Base-by-base conservation (phyloP, 2,329 filamentous ascomycete species). In the Beauveria australis region DNA sequence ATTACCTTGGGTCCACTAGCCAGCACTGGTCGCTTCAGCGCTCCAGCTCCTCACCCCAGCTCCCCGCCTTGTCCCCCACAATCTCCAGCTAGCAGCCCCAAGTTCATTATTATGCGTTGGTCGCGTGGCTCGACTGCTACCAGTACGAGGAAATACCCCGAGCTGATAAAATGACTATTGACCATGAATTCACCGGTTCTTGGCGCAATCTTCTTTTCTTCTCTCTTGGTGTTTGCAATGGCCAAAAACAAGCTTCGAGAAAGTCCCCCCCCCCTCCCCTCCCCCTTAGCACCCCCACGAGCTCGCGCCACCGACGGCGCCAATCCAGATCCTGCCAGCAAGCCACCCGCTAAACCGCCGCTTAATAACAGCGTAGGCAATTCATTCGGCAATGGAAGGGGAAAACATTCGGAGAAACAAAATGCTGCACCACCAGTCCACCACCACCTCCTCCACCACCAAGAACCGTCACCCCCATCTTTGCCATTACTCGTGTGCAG, bases 1-100 rank as follows among this genome's bases (percentile, higher is more conserved):
- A 37, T 14, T 33, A 37, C 33, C 33, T 16, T 37, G 33, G 33
- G 2, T 10, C 33, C 33, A 14, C 33, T 37, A 10, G 5, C 33
- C 26, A 49, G 26, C 47, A 49, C 47, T 30, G 47, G 24, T 26
- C 47, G 16, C 47, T 26, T n/a, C 33, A 37, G 9, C n/a, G 28
- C 14, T 49, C 28, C 7, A 49, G 24, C 24, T 33, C 19, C 48
- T 33, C 30, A 10, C 49, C n/a, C n/a, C 14, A 14, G 47, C 49
- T 54, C 52, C 53, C 53, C 54, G 54, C 54, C 28, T 46, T 7
- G 40, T 40, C 54, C 54, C 54, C 54, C 54, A 56, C 54, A 56
- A 48, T 22, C 54, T 26, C 44, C 53, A 56, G 43, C 53, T 56
- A 43, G n/a, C 53, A 26, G 41, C 43, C 43, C 54, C 43, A 40